Evolutionary conservation across 768 basidiomycete genomes (phyloP), one percentile per base, ranked within the genome.

Genomic region (Podaxis pistillaris): DNA sequence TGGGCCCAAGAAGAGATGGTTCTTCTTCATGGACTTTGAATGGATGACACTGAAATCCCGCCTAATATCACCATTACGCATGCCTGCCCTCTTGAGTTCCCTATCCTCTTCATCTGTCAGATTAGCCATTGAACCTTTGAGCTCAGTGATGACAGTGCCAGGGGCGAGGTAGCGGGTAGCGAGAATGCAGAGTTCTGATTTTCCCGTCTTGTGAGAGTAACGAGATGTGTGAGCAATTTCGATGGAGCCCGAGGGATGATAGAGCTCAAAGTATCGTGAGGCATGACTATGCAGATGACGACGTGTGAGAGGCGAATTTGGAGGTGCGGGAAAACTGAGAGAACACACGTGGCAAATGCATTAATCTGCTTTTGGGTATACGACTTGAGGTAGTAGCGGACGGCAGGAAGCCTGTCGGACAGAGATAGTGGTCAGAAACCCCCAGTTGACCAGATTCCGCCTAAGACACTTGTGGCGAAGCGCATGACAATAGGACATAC

Each of bases 21-120:
- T 94, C 76, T 91, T 92, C 80, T 94, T 94, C 84, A 92, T 89
- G 73, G 91, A 90, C 70, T 89, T 91, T 37, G 91, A 93, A 74
- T 94, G 92, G 58, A 94, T 93, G 69, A 94, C 93, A 73, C 91
- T 93, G 72, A 94, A 94, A 73, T 94, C 93, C 69, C 91, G 81
- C 63, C 93, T 86, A 66, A 91, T 91, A 68, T 91, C 90, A 41
- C 81, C 81, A 67, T 90, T 88, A 58, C 87, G 82, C 64, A 86
- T 79, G 75, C 90, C 89, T 9, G 90, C 93, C 36, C 91, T 85
- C 73, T 94, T 93, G 66, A 94, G 85, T 65, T 93, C 93, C 71
- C 83, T 85, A 69, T 94, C 93, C 70, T 94, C 93, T 65, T 91
- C 89, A 58, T 90, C 89, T 17, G 91, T 90, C 50, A 94, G 76